These are phyloP conservation scores for Cordyceps farinosa DNA, from an alignment of 2,329 filamentous ascomycete genomes.

Conservation along the genomic window DNA sequence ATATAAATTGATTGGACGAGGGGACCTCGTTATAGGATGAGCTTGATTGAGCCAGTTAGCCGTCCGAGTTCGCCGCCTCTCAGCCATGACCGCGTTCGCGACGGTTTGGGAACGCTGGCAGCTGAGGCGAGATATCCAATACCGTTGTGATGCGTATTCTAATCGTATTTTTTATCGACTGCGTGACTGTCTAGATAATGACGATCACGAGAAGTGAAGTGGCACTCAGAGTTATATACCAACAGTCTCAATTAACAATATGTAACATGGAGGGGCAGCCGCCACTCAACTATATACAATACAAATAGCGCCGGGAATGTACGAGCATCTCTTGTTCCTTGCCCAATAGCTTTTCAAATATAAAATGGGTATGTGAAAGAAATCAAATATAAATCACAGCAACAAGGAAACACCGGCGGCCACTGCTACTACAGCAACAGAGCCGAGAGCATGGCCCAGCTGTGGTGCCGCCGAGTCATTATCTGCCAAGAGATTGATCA, in stretches of 20 bases:
- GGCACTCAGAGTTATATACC: too few species aligned
- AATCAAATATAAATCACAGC: background rate
- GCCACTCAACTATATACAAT: background rate
- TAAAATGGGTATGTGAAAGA: background rate
- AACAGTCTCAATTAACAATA: background rate
- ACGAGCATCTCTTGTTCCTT: background rate
- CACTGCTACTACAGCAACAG: background rate
- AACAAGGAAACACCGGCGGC: background rate
- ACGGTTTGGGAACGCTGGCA: background rate
- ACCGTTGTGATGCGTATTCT: background rate
- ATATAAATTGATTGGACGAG: background rate
- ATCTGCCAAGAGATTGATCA: background rate
- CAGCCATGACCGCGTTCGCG: background rate
- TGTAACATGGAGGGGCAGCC: background rate
- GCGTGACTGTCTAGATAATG: too few species aligned
- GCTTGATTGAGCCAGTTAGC: background rate
- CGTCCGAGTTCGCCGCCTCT: background rate
- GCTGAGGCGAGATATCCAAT: background rate
- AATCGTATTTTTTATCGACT: background rate
- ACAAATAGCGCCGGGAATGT: background rate
- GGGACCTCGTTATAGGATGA: background rate
- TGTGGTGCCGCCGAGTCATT: background rate
- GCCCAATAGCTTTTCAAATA: background rate
- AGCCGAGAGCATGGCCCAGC: background rate
- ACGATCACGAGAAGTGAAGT: too few species aligned